Percentiles rank a stretch among this genome's conserved stretches.
These are phyloP conservation scores for Candida orba DNA, from an alignment of 805 yeast genomes.

Conservation along the genomic window DNA sequence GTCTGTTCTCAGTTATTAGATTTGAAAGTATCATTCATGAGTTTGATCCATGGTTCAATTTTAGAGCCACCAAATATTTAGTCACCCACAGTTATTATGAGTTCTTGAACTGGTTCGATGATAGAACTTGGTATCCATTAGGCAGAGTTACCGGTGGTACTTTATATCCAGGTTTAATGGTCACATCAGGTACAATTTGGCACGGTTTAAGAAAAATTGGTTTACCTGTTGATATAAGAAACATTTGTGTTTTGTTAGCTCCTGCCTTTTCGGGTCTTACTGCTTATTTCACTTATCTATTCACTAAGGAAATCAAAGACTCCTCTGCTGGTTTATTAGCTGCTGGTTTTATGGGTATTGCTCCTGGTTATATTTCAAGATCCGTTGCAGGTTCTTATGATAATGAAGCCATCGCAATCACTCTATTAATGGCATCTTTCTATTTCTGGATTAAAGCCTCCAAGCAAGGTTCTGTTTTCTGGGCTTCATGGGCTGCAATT, in stretches of 20 bases:
- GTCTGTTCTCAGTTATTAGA: conserved; percentile 92
- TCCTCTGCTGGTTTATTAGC: conserved; percentile 84
- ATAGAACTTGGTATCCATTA: conserved; percentile 97
- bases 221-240: conserved; percentile 88
- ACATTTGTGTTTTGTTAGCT: conserved; percentile 91
- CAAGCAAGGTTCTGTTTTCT: conserved; percentile 82
- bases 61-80: conserved; percentile 89
- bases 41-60: conserved; percentile 96
- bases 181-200: conserved; percentile 89
- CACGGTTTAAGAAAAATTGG: conserved; percentile 56
- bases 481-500: conserved; percentile 76
- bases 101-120: conserved; percentile 97
- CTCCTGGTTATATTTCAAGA: conserved; percentile 97
- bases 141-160: conserved; percentile 99
- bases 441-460: conserved; percentile 93
- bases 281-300: conserved; percentile 79
- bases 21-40: conserved; percentile 97
- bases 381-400: conserved; percentile 99
- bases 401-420: conserved; percentile 97
- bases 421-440: conserved; percentile 90
- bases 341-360: conserved; percentile 93
- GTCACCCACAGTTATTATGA: conserved; percentile 80
- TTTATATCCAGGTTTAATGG: conserved; percentile 96
- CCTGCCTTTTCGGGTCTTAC: conserved; percentile 95
- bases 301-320: conserved; percentile 87